phyloP scores from a whole-genome alignment of 805 yeast species.

The Sugiyamaella lignohabitans region DNA sequence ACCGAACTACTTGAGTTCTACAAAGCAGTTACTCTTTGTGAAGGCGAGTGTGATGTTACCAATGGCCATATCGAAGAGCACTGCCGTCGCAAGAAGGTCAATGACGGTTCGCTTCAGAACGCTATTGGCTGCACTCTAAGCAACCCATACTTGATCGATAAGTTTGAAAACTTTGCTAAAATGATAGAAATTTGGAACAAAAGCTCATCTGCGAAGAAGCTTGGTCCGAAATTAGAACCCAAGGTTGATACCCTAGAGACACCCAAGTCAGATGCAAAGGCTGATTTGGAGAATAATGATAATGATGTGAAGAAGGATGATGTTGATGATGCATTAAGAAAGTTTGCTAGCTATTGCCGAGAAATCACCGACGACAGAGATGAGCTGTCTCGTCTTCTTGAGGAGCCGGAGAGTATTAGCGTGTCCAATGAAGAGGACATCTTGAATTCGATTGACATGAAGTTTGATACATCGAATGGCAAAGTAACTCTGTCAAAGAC shows the following conservation, averaged over 20 bases:
- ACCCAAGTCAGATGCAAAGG: neutral
- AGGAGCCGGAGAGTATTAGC: slow-evolving; percentile 5
- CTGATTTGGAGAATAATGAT: neutral
- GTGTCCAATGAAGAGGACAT: slow-evolving; percentile 4
- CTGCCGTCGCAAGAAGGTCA: slow-evolving; percentile 18
- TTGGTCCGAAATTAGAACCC: neutral
- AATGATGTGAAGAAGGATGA: neutral
- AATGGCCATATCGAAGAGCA: neutral
- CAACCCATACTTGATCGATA: slow-evolving; percentile 34
- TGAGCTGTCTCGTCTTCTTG: neutral
- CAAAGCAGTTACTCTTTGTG: slow-evolving; percentile 49
- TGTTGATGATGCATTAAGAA: neutral
- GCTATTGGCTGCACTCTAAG: slow-evolving; percentile 26
- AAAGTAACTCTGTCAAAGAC: slow-evolving; percentile 9
- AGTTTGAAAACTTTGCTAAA: slow-evolving; percentile 27
- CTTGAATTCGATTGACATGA: slow-evolving; percentile 4
- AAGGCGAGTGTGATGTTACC: slow-evolving; percentile 9
- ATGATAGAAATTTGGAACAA: slow-evolving; percentile 26
- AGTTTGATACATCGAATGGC: slow-evolving; percentile 6
- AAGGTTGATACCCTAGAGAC: neutral
- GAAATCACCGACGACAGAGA: neutral
- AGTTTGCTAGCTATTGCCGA: neutral
- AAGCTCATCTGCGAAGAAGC: neutral
- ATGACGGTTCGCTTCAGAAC: slow-evolving; percentile 14
- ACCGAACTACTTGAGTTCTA: slow-evolving; percentile 60